Percentiles rank a stretch among this genome's conserved stretches.
Conservation (phyloP, 208 protist species). For the Acanthamoeba castellanii region DNA sequence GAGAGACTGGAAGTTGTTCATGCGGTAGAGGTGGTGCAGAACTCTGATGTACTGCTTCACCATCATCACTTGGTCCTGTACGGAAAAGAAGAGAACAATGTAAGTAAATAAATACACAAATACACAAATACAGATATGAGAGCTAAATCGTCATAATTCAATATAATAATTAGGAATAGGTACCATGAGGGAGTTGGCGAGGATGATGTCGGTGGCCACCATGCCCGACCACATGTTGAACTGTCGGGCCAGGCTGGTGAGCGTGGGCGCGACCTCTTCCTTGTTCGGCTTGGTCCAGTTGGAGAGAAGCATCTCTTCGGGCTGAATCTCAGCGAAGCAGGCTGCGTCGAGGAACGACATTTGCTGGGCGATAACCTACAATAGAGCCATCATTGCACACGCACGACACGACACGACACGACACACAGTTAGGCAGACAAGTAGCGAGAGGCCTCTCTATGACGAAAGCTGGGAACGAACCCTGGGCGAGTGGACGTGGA, state of each 20-base stretch:
- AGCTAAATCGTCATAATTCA: neutral
- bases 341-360: slow-evolving; percentile 27
- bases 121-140: neutral
- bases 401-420: no score
- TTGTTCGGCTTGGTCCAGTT: slow-evolving; percentile 53
- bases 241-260: slow-evolving; percentile 34
- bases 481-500: neutral
- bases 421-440: neutral
- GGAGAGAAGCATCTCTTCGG: slow-evolving; percentile 51
- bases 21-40: slow-evolving; percentile 33
- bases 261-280: slow-evolving; percentile 52
- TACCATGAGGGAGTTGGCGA: slow-evolving; percentile 59
- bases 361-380: slow-evolving; percentile 25
- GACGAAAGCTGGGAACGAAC: neutral
- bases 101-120: neutral
- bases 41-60: slow-evolving; percentile 43
- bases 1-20: slow-evolving; percentile 54
- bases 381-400: no score
- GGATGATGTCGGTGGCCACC: slow-evolving; percentile 60
- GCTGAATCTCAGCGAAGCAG: slow-evolving; percentile 34
- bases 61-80: slow-evolving; percentile 46
- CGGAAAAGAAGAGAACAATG: neutral
- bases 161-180: neutral
- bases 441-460: neutral
- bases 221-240: slow-evolving; percentile 65